A percentile compares a stretch with the other conserved stretches of the same genome.
Evolutionary conservation across 1,284 basidiomycete genomes (phyloP).

Genomic region (Boletus sp.): DNA sequence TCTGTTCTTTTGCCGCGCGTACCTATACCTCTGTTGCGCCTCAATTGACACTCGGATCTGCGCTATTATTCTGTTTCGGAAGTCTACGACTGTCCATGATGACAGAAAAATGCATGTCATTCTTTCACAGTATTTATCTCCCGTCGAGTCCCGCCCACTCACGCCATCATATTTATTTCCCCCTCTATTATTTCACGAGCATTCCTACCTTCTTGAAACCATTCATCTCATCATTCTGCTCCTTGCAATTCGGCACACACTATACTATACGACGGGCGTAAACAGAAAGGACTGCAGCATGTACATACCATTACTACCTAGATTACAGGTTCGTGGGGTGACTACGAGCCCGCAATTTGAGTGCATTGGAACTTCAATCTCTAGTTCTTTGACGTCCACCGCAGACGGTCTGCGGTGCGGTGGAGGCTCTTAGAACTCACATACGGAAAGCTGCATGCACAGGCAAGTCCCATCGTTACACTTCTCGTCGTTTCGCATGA

Average conservation of each 20-base stretch:
- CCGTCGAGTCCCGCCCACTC: not conserved
- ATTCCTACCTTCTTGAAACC: not conserved
- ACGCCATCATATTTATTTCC: not conserved
- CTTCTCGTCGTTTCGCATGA: too few relatives aligned
- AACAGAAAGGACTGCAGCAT: not conserved
- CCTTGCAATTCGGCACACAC: not conserved
- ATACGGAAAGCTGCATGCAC: too few relatives aligned
- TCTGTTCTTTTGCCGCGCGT: conserved; percentile 49
- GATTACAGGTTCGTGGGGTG: too few relatives aligned
- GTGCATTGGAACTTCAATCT: too few relatives aligned
- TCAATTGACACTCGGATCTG: conserved; percentile 30
- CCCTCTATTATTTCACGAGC: not conserved
- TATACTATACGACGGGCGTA: not conserved
- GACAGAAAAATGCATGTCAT: not conserved
- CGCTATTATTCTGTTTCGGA: not conserved
- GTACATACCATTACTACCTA: not conserved
- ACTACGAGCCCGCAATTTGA: too few relatives aligned
- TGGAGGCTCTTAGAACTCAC: too few relatives aligned
- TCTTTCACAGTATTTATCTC: not conserved
- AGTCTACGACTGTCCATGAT: not conserved
- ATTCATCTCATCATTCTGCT: not conserved
- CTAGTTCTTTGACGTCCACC: too few relatives aligned
- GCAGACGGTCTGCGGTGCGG: too few relatives aligned
- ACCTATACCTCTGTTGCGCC: conserved; percentile 56
- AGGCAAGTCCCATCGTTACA: too few relatives aligned